Evolutionary conservation across 441 rosid species (phyloP).

Genomic region (Rhodomyrtus psidioides): DNA sequence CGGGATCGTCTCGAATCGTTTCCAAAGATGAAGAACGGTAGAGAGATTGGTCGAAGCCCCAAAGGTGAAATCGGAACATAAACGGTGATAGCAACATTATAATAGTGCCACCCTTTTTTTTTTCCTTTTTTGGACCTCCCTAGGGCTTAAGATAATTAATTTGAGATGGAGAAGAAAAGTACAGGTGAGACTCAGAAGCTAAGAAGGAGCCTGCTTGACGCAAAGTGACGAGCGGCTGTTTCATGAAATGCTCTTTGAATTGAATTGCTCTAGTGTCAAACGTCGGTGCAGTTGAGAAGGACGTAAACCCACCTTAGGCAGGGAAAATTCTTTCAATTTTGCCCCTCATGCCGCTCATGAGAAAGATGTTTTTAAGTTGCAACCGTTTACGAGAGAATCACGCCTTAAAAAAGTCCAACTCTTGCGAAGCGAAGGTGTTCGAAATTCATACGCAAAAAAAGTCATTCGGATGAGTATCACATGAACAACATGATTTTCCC

Average conservation of each 20-base stretch:
- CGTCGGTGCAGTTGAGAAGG: neutral
- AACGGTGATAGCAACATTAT: neutral
- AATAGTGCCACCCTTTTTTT: neutral
- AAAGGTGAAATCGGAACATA: no score
- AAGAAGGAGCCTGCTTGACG: neutral
- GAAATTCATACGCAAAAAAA: neutral
- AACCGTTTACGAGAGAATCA: neutral
- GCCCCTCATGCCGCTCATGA: neutral
- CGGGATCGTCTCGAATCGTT: no score
- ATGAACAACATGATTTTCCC: no score
- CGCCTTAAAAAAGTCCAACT: neutral
- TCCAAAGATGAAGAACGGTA: no score
- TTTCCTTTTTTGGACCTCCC: neutral
- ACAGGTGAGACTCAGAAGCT: neutral
- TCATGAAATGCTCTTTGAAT: neutral
- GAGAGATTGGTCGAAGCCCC: no score
- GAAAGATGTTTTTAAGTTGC: neutral
- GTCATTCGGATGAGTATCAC: no score
- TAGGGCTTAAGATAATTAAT: neutral
- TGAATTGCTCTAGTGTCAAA: fast-evolving
- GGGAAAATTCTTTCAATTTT: neutral
- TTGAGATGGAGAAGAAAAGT: neutral
- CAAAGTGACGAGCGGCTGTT: neutral
- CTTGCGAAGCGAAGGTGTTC: fast-evolving
- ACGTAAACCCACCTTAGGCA: neutral